Evolutionary conservation across 2,329 filamentous ascomycete species (phyloP).

Genomic region (Alternaria gansuensis): DNA sequence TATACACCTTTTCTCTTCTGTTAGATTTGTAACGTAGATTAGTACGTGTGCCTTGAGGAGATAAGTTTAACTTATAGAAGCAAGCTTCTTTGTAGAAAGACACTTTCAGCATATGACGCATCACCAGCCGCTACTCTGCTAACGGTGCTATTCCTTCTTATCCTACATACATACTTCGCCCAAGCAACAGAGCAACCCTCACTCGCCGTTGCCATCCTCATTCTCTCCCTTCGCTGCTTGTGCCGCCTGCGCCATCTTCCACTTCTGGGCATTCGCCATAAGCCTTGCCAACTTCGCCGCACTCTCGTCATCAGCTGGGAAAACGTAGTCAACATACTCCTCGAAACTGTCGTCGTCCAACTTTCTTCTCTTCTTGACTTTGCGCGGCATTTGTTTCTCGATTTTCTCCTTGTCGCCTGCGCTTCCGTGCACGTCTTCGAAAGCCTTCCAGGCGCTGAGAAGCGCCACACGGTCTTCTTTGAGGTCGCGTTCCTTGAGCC

Average conservation of each 20-base stretch:
- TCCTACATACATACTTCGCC: neutral
- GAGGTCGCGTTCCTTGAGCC: slow-evolving; percentile 87
- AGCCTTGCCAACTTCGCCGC: slow-evolving; percentile 84
- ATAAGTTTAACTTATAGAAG: too few relatives aligned
- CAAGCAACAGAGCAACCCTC: neutral
- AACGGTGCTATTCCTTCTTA: neutral
- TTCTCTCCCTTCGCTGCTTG: slow-evolving; percentile 22
- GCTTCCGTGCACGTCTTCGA: slow-evolving; percentile 85
- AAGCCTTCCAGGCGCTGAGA: slow-evolving; percentile 90
- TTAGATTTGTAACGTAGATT: too few relatives aligned
- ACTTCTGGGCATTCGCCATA: slow-evolving; percentile 84
- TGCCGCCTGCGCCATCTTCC: slow-evolving; percentile 71
- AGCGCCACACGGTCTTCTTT: slow-evolving; percentile 93
- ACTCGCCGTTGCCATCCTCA: slow-evolving; percentile 9
- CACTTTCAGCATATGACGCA: too few relatives aligned
- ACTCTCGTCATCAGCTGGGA: slow-evolving; percentile 92
- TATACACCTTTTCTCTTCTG: too few relatives aligned
- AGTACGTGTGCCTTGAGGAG: too few relatives aligned
- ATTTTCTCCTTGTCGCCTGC: slow-evolving; percentile 80
- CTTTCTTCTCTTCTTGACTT: slow-evolving; percentile 90
- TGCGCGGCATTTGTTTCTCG: slow-evolving; percentile 91
- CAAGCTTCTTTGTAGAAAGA: too few relatives aligned
- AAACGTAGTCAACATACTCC: slow-evolving; percentile 97
- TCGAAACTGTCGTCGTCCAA: slow-evolving; percentile 93
- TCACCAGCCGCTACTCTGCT: too few relatives aligned